phyloP scores from a whole-genome alignment of 2,329 filamentous ascomycete species.

The Aspergillus pseudonomiae region DNA sequence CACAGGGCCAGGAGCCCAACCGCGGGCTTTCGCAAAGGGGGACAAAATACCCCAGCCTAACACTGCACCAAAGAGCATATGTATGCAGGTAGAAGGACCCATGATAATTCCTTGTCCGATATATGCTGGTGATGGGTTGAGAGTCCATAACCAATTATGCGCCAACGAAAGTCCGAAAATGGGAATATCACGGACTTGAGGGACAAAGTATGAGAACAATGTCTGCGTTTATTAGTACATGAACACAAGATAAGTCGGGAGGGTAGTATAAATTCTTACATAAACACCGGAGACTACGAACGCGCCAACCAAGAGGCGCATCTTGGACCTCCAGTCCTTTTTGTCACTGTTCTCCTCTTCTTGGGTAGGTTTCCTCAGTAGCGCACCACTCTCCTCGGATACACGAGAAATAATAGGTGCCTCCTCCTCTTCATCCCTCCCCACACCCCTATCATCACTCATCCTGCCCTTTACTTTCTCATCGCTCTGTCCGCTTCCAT shows the following conservation, averaged over 20 bases:
- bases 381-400: conserved; percentile 45
- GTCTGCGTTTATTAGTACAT: conserved; percentile 59
- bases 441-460: conserved; percentile 17
- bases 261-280: conserved; percentile 37
- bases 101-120: conserved; percentile 98
- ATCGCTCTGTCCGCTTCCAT: conserved; percentile 61
- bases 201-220: conserved; percentile 85
- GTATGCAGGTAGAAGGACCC: conserved; percentile 90
- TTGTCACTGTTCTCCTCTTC: conserved; percentile 40
- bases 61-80: conserved; percentile 90
- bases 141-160: conserved; percentile 84
- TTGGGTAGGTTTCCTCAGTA: conserved; percentile 51
- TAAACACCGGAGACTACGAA: conserved; percentile 63
- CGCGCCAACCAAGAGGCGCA: conserved; percentile 61
- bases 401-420: conserved; percentile 38
- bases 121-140: conserved; percentile 97
- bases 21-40: conserved; percentile 79
- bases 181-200: conserved; percentile 80
- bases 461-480: conserved; percentile 35
- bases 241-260: not conserved
- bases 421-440: conserved; percentile 31
- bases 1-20: conserved; percentile 88
- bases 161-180: conserved; percentile 78
- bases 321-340: conserved; percentile 64
- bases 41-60: conserved; percentile 91